phyloP scores from a whole-genome alignment of 179 eudicot genomes.

The Beta macrorhiza region DNA sequence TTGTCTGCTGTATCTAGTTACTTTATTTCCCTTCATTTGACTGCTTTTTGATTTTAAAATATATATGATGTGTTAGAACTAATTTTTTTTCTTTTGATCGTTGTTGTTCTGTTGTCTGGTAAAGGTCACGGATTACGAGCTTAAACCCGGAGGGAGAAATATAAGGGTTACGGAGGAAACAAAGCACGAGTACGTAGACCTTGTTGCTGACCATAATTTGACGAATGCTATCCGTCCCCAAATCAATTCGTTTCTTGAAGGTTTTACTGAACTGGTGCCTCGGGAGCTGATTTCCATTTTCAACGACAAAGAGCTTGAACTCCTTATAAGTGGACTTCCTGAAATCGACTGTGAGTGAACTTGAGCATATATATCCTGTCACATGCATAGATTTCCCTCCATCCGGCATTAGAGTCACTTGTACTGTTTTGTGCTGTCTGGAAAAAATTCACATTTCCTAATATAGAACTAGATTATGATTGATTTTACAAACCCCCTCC shows the following conservation, averaged over 20 bases:
- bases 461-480: no score
- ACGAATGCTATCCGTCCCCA: slow-evolving; percentile 99
- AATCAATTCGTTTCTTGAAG: slow-evolving; percentile 89
- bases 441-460: no score
- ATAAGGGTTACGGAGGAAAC: slow-evolving; percentile 96
- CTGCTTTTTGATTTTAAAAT: neutral
- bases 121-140: slow-evolving; percentile 96
- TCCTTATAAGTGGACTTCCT: slow-evolving; percentile 96
- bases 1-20: neutral
- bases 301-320: slow-evolving; percentile 96
- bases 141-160: slow-evolving; percentile 97
- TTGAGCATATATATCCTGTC: neutral
- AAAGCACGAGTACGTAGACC: slow-evolving; percentile 96
- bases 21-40: neutral
- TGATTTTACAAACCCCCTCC: no score
- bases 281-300: slow-evolving; percentile 87
- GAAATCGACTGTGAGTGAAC: slow-evolving; percentile 88
- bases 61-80: neutral
- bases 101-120: slow-evolving; percentile 11
- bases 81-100: neutral
- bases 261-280: slow-evolving; percentile 86
- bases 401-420: no score
- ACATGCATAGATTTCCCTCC: neutral
- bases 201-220: slow-evolving; percentile 95
- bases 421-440: no score